Evolutionary conservation across 1,284 basidiomycete species (phyloP).

Genomic region (Boletus smithii): DNA sequence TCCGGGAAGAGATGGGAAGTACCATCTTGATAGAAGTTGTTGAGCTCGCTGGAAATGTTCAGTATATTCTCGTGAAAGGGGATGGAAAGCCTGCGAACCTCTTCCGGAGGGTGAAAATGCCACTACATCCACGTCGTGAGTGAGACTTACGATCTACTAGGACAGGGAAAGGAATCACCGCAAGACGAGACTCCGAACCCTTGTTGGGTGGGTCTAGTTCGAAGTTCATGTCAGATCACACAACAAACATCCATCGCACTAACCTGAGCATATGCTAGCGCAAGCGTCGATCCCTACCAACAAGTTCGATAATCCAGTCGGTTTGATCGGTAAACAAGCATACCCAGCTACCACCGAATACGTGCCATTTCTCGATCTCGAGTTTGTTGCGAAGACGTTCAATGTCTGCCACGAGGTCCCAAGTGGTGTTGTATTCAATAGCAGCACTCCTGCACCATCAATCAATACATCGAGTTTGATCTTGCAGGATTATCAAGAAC

Average conservation of each 20-base stretch:
- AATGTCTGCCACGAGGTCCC: slow-evolving; percentile 90
- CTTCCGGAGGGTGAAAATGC: slow-evolving; percentile 85
- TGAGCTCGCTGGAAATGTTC: slow-evolving; percentile 59
- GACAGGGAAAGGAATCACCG: slow-evolving; percentile 44
- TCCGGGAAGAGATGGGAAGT: slow-evolving; percentile 83
- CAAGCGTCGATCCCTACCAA: slow-evolving; percentile 82
- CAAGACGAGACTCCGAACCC: slow-evolving; percentile 79
- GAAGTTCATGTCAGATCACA: slow-evolving; percentile 1
- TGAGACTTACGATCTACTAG: not conserved
- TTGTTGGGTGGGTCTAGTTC: slow-evolving; percentile 70
- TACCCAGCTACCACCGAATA: slow-evolving; percentile 91
- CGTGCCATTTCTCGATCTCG: slow-evolving; percentile 81
- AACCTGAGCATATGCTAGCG: slow-evolving; percentile 84
- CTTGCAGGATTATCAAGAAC: slow-evolving; percentile 23
- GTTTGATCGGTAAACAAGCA: not conserved
- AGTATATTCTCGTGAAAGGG: not conserved
- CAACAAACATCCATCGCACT: not conserved
- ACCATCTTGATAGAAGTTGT: slow-evolving; percentile 91
- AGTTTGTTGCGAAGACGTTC: slow-evolving; percentile 78
- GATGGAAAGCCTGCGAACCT: slow-evolving; percentile 41
- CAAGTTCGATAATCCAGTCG: not conserved
- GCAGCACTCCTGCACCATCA: slow-evolving; percentile 55
- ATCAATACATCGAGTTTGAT: slow-evolving; percentile 15
- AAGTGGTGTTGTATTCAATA: slow-evolving; percentile 88
- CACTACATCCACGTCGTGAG: slow-evolving; percentile 41